Evolutionary conservation across 148 eudicot genomes (phyloP), one percentile per base, ranked within the genome.

Genomic region (Beta vulgaris): DNA sequence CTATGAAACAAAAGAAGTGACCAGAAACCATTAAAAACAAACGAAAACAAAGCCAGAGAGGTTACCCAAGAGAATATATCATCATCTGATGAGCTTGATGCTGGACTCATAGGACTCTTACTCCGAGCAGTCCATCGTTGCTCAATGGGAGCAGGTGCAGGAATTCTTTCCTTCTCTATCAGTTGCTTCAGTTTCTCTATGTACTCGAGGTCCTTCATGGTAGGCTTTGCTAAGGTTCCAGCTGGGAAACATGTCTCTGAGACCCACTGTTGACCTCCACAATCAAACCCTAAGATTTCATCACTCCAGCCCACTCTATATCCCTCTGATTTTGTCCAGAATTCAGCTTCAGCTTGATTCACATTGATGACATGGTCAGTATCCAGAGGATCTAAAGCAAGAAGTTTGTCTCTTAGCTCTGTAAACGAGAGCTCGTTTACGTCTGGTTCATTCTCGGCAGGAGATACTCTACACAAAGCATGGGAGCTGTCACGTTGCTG

Each of bases 181-280:
- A 95, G 86, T 79, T 86, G 79, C 85, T 87, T 81, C 77, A 95
- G 78, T 61, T 90, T 85, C 78, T 92, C 96, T 68, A 95, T 85
- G 75, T 86, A 95, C 78, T 89, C 89, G 68, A 95, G 82, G 76
- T 95, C 97, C 85, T 95, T 92, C 97, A 95, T 91, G 78, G 80
- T 89, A 43, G 97, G 98, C 44, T 95, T 89, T 26, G 86, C 77
- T 68, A 92, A 68, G 68, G 96, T 86, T 74, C 98, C 97, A 68
- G 92, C 93, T 3, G 98, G 98, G 49, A 95, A 95, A 85, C 98
- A 95, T 7, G 86, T 95, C 76, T 95, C 98, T 4, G 98, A 95
- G 54, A 94, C 98, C 98, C 98, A 95, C 65, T 95, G 98, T 57
- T 95, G 97, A 66, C 98, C 98, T 39, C 98, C 98, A 90, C 97